Evolutionary conservation across 345 rosid species (phyloP), one percentile per base, ranked within the genome.

Genomic region (Citrus sp.): DNA sequence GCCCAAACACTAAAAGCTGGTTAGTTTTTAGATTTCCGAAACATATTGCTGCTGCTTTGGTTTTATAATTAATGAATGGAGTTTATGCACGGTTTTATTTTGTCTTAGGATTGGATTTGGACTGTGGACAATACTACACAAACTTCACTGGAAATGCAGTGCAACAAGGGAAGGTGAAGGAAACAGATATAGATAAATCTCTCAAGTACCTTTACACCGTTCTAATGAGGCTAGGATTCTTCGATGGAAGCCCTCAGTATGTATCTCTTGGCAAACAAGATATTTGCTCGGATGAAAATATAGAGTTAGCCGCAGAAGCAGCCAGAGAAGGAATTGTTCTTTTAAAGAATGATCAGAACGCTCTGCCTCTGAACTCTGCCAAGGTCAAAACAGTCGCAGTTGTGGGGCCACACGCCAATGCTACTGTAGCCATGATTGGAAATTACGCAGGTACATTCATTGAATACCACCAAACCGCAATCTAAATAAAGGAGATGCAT

Each of bases 191-290:
- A 2, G 89, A 88, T 28, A 70, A 9, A 32, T 70, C 89, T 5
- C 64, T 90, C 21, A 79, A 55, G 13, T 28, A 80, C 62, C 85
- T 86, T 2, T 86, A 80, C 63, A 37, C 85, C 8, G 92, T 90
- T 40, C 85, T 89, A 14, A 83, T 91, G 94, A 88, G 95, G 76
- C 84, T 91, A 1, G 94, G 97, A 0, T 89, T 78, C 77, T 89
- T 91, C 5, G 94, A 91, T 21, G 98, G 90, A 54, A 74, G 13
- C 56, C 87, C 91, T 28, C 5, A 79, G 66, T 83, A 73, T n/a
- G 18, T 78, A 4, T 70, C 83, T 34, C 67, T 92, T 30, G 86
- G 90, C 62, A 70, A 77, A 59, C 3, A 74, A 4, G 84, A 86
- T 61, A 32, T 91, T 6, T 90, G 92, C 65, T 64, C 85, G 9